A percentile compares a stretch with the other conserved stretches of the same genome.
Conservation (phyloP, 2,329 filamentous ascomycete genomes). For the Triangularia verruculosa region DNA sequence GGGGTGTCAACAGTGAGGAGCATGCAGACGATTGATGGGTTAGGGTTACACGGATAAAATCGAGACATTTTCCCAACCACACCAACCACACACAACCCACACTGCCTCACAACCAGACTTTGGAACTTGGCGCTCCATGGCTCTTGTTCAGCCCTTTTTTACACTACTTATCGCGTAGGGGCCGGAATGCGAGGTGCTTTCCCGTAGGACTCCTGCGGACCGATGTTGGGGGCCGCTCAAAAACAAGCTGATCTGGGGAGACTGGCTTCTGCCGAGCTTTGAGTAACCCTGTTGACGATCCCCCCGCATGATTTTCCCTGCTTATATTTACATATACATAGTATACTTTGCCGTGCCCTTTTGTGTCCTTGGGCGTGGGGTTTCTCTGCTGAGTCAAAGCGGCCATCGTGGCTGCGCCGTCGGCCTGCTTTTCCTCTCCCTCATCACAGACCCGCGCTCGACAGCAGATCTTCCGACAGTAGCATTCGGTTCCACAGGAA, state of each 20-base stretch:
- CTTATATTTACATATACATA: neutral
- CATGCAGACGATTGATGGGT: neutral
- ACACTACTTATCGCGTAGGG: neutral
- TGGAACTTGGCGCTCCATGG: neutral
- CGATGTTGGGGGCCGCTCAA: neutral
- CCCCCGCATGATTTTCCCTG: neutral
- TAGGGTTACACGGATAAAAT: neutral
- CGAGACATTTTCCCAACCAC: neutral
- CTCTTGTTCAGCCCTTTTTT: neutral
- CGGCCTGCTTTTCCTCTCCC: neutral
- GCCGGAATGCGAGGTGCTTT: neutral
- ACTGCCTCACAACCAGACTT: neutral
- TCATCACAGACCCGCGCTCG: neutral
- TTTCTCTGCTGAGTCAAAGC: neutral
- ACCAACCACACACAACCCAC: neutral
- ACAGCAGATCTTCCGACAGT: neutral
- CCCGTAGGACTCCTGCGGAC: neutral
- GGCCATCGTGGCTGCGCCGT: neutral
- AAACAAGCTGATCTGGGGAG: neutral
- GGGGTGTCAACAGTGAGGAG: neutral
- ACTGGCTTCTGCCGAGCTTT: neutral
- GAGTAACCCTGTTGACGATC: slow-evolving; percentile 7
- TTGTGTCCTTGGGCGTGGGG: neutral
- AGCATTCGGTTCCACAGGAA: neutral
- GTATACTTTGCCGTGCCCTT: neutral